Evolutionary conservation across 768 basidiomycete species (phyloP), one percentile per base, ranked within the genome.

Genomic region (Lentinula raphanica): DNA sequence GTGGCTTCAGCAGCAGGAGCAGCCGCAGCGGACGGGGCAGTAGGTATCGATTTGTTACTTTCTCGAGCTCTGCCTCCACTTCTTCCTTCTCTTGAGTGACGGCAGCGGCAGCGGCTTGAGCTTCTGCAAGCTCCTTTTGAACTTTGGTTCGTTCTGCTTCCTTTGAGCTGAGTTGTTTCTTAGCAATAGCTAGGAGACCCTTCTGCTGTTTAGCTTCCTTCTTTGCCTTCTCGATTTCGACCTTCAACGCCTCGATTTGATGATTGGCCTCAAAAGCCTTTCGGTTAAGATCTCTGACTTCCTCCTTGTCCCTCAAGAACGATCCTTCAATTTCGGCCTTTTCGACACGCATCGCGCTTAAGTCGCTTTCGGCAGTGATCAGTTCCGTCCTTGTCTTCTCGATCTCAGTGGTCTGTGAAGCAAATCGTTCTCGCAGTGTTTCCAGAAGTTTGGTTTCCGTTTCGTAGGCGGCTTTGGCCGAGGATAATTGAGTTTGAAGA

Each of bases 151-250:
- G 83, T 65, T 92, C 90, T 0, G 80, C 76, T 69, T 98, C 96
- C 61, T 92, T 88, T 4, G 89, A 84, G 25, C 81, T 82, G 27
- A 98, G 76, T 74, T 98, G 97, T 71, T 99, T 98, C 76, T 88
- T 88, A 5, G 92, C 91, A 68, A 98, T 96, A 4, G 94, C 94
- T 23, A 96, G 79, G 62, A 96, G 78, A 9, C 97, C 97, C 69
- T 93, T 98, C 75, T 98, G 95, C 67, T 97, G 93, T 69, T 96
- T 89, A 1, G 91, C 93, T 53, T 98, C 95, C 73, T 92, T 98
- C 76, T 86, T 94, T 39, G 82, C 70, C 74, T 90, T 94, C 71
- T 98, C 97, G 21, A 94, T 75, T 60, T 91, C 86, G 11, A 72
- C 75, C 69, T 90, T 94, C 53, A 87, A 69, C 11, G 74, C 67